Percentiles rank a stretch among this genome's conserved stretches.
Conservation (phyloP, 1,284 basidiomycete genomes). For the Schizophyllum commune region DNA sequence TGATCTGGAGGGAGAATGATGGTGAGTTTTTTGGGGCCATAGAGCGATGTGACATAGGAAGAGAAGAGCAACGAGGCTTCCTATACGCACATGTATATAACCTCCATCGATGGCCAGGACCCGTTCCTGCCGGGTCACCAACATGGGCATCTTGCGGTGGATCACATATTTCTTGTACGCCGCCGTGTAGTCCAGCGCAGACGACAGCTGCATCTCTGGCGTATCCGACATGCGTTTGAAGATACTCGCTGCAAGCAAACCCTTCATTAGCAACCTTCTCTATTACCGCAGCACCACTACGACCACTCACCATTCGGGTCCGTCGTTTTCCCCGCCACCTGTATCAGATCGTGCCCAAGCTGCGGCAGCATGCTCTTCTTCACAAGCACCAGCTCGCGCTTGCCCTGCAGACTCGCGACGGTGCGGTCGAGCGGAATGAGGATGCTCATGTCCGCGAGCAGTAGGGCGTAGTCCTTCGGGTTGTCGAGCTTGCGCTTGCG, state of each 20-base stretch:
- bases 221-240: slow-evolving; percentile 81
- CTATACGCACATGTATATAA: slow-evolving; percentile 74
- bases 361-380: slow-evolving; percentile 70
- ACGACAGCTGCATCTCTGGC: slow-evolving; percentile 51
- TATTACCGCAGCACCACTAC: slow-evolving; percentile 1
- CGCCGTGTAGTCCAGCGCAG: slow-evolving; percentile 54
- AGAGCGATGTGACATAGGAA: background rate
- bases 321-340: slow-evolving; percentile 58
- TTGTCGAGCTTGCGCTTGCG: slow-evolving; percentile 65
- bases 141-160: slow-evolving; percentile 92
- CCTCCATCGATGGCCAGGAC: slow-evolving; percentile 92
- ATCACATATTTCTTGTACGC: slow-evolving; percentile 94
- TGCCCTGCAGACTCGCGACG: slow-evolving; percentile 86
- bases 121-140: slow-evolving; percentile 85
- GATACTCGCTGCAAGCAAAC: slow-evolving; percentile 69
- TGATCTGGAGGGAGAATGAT: slow-evolving; percentile 57
- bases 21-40: slow-evolving; percentile 1
- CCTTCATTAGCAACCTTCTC: background rate
- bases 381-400: slow-evolving; percentile 79
- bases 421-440: slow-evolving; percentile 93
- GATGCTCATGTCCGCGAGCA: slow-evolving; percentile 73
- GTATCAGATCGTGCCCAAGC: slow-evolving; percentile 46
- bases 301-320: slow-evolving; percentile 79
- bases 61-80: slow-evolving; percentile 6
- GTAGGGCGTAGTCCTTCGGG: slow-evolving; percentile 78